Evolutionary conservation across 1,284 basidiomycete genomes (phyloP).

Genomic region (Fomes fomentarius): DNA sequence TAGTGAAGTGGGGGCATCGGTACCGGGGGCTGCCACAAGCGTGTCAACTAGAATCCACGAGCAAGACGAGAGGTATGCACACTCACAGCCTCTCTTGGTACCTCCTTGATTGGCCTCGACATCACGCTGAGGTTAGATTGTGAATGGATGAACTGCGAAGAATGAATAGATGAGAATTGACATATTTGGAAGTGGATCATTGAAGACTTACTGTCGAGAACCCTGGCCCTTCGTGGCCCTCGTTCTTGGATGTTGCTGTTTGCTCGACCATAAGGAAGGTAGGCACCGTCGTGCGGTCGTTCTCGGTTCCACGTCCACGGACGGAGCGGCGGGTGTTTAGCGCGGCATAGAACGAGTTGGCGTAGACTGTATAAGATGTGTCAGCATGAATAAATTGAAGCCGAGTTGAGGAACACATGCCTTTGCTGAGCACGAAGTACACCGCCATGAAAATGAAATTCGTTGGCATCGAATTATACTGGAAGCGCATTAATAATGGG

Average conservation of each 20-base stretch:
- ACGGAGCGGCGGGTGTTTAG: slow-evolving; percentile 48
- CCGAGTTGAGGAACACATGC: slow-evolving; percentile 36
- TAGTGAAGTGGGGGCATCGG: slow-evolving; percentile 16
- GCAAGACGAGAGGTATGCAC: no score
- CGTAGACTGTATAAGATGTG: slow-evolving; percentile 52
- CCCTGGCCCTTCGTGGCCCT: slow-evolving; percentile 14
- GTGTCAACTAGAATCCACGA: no score
- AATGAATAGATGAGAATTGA: no score
- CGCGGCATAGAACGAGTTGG: slow-evolving; percentile 63
- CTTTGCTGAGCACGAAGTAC: slow-evolving; percentile 68
- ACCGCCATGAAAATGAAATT: slow-evolving; percentile 62
- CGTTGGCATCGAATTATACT: slow-evolving; percentile 59
- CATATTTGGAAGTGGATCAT: no score
- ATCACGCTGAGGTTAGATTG: slow-evolving; percentile 8
- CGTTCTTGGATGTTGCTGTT: slow-evolving; percentile 20
- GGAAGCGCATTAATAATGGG: not conserved
- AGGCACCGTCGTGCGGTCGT: slow-evolving; percentile 38
- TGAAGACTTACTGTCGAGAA: slow-evolving; percentile 20
- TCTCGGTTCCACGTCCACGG: slow-evolving; percentile 47
- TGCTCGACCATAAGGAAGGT: slow-evolving; percentile 46
- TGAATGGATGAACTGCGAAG: no score
- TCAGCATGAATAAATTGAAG: not conserved
- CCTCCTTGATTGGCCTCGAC: slow-evolving; percentile 14
- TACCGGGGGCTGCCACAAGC: slow-evolving; percentile 6
- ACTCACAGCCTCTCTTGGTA: slow-evolving; percentile 17